phyloP scores from a whole-genome alignment of 768 basidiomycete genomes.

The Clitopilus hobsonii region DNA sequence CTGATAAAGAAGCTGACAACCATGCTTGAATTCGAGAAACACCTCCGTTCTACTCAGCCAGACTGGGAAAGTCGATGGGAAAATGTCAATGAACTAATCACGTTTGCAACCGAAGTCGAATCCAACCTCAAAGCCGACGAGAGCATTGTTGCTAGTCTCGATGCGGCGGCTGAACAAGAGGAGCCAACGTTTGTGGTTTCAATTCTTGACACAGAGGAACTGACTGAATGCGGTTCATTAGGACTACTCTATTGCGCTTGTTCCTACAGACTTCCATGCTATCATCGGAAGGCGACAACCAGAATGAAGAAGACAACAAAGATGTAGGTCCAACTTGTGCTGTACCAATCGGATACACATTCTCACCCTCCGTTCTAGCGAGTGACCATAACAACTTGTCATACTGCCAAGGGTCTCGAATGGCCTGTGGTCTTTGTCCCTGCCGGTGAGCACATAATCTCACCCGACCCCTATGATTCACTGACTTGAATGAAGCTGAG shows the following conservation, averaged over 20 bases:
- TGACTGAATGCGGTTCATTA: conserved; percentile 10
- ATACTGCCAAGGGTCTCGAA: conserved; percentile 87
- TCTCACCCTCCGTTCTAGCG: conserved; percentile 4
- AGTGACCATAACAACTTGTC: conserved; percentile 38
- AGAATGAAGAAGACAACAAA: conserved; percentile 40
- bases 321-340: conserved; percentile 7
- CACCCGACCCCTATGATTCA: background rate
- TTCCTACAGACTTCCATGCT: conserved; percentile 82
- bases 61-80: conserved; percentile 80
- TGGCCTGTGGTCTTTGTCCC: conserved; percentile 89
- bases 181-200: background rate
- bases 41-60: conserved; percentile 65
- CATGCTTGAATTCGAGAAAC: conserved; percentile 57
- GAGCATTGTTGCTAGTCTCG: background rate
- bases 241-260: conserved; percentile 56
- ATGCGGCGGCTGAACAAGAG: conserved; percentile 10
- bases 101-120: conserved; percentile 62
- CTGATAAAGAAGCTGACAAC: conserved; percentile 57
- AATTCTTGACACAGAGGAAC: no score
- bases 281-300: conserved; percentile 70
- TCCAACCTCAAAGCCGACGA: conserved; percentile 11
- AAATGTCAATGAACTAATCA: conserved; percentile 82
- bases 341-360: background rate
- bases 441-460: conserved; percentile 37
- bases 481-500: conserved; percentile 45